Conservation (phyloP, 2,329 filamentous ascomycete genomes). For the Stagonosporopsis rhizophila region DNA sequence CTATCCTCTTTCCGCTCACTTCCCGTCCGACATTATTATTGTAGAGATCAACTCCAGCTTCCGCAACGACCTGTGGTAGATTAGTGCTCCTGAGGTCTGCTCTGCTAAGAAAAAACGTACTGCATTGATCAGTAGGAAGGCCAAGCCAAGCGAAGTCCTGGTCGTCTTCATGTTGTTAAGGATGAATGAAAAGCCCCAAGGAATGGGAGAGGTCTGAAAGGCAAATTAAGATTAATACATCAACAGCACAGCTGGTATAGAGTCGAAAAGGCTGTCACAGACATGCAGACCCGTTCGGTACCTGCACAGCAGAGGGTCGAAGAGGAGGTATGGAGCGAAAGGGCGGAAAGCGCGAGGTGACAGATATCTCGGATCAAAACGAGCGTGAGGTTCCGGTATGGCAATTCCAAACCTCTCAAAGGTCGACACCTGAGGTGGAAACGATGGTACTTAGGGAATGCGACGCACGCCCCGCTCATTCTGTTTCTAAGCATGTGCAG, state of each 20-base stretch:
- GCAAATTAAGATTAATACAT: constrained; percentile 41
- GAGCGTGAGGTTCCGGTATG: constrained; percentile 38
- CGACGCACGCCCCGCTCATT: constrained; percentile 31
- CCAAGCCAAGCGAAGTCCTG: constrained; percentile 31
- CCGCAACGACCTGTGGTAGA: constrained; percentile 29
- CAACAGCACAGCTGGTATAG: constrained; percentile 47
- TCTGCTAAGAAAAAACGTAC: constrained; percentile 29
- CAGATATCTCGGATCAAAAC: constrained; percentile 34
- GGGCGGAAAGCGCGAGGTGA: constrained; percentile 22
- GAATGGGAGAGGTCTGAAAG: neutral
- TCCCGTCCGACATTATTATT: constrained; percentile 29
- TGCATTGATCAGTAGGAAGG: constrained; percentile 40
- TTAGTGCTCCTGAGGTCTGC: constrained; percentile 24
- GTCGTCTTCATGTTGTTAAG: constrained; percentile 40
- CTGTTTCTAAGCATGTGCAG: constrained; percentile 41
- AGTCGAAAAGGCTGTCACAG: constrained; percentile 36
- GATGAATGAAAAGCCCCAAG: neutral
- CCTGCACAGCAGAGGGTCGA: constrained; percentile 48
- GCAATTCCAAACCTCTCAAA: constrained; percentile 44
- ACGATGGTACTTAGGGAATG: constrained; percentile 36
- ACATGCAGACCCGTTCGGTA: constrained; percentile 45
- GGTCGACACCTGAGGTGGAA: constrained; percentile 35
- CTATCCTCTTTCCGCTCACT: constrained; percentile 33
- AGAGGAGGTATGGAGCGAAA: constrained; percentile 25
- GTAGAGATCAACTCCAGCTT: constrained; percentile 37